These are phyloP conservation scores for Paramecium sexaurelia DNA, from an alignment of 73 alveolate genomes.

Conservation along the genomic window DNA sequence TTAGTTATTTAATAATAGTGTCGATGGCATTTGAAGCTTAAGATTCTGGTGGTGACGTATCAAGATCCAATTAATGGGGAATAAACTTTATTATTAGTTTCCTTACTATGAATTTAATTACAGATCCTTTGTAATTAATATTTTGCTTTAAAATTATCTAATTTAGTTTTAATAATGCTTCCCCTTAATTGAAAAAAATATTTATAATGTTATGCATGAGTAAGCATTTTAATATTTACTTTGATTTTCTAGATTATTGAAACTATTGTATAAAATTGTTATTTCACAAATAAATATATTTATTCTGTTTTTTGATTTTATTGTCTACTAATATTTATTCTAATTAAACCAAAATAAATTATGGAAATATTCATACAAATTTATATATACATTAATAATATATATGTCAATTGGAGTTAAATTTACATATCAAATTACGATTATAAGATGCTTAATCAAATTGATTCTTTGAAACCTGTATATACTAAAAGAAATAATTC, in stretches of 20 bases:
- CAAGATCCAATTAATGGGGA: conserved; percentile 54
- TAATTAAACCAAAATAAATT: no score
- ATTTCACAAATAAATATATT: not conserved
- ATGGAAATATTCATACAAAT: not conserved
- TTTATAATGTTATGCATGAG: not conserved
- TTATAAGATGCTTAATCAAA: not conserved
- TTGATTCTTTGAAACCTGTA: not conserved
- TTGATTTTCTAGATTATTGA: not conserved
- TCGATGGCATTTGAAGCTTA: conserved; percentile 23
- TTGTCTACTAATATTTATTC: no score
- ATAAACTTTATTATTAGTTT: conserved; percentile 7
- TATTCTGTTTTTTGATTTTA: not conserved
- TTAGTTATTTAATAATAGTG: not conserved
- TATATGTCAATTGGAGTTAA: not conserved
- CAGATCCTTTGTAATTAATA: not conserved
- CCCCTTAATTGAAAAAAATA: not conserved
- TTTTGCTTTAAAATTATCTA: not conserved
- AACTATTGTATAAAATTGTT: not conserved
- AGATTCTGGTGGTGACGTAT: not conserved
- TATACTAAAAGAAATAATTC: not conserved
- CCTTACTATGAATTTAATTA: not conserved
- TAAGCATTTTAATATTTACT: not conserved
- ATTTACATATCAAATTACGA: no score
- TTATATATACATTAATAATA: not conserved
- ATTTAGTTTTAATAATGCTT: not conserved